These are phyloP conservation scores for Solanum rostratum DNA, from an alignment of 257 asterid species.

Conservation along the genomic window DNA sequence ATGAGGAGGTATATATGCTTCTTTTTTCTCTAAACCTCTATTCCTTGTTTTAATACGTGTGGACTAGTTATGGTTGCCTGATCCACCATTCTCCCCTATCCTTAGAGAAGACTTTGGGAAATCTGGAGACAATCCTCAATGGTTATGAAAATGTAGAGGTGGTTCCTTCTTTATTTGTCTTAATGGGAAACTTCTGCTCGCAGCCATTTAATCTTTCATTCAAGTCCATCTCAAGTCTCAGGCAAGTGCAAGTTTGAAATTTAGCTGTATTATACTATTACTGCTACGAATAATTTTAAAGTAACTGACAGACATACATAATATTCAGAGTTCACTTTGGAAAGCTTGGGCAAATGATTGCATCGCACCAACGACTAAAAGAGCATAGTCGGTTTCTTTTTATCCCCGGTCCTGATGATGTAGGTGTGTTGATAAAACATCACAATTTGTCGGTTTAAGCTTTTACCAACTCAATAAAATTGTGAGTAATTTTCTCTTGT, in stretches of 20 bases:
- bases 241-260: conserved; percentile 30
- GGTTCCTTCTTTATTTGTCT: conserved; percentile 85
- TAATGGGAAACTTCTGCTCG: conserved; percentile 97
- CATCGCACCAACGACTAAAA: conserved; percentile 60
- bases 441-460: neutral
- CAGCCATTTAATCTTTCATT: conserved; percentile 86
- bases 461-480: neutral
- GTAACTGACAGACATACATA: conserved; percentile 2
- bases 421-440: conserved; percentile 42
- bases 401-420: conserved; percentile 96
- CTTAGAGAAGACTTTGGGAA: conserved; percentile 79
- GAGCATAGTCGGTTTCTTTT: conserved; percentile 74
- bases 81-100: conserved; percentile 27
- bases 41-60: conserved; percentile 3
- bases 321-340: conserved; percentile 68
- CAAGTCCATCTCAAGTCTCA: conserved; percentile 64
- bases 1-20: conserved; percentile 44
- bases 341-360: conserved; percentile 78
- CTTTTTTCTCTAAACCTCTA: conserved; percentile 2
- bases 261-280: neutral
- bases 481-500: neutral
- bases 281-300: conserved; percentile 5
- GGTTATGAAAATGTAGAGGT: conserved; percentile 71
- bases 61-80: conserved; percentile 17
- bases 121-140: conserved; percentile 64